Conservation (phyloP, 75 land plant species). For the Pinus tabuliformis region DNA sequence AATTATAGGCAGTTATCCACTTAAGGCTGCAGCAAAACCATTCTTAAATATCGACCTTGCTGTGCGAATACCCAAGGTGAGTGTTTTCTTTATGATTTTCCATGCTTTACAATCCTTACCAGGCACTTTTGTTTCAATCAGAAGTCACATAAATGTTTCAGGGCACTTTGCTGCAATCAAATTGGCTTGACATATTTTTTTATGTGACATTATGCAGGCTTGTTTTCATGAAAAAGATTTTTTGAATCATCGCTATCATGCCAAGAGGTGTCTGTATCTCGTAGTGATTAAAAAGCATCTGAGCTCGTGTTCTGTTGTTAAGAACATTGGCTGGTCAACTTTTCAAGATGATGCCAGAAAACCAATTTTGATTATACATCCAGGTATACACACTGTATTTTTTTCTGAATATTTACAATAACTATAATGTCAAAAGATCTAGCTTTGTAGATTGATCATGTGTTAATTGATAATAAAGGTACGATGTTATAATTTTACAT, state of each 20-base stretch:
- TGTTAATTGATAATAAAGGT: neutral
- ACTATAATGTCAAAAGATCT: neutral
- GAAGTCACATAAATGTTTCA: neutral
- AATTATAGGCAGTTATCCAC: conserved; percentile 70
- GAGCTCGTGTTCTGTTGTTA: conserved; percentile 23
- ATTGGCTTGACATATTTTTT: conserved; percentile 1
- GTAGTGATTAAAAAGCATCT: conserved; percentile 53
- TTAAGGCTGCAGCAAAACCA: conserved; percentile 60
- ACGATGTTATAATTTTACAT: neutral
- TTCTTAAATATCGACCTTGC: conserved; percentile 68
- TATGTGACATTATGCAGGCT: conserved; percentile 36
- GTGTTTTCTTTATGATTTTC: neutral
- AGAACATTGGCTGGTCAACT: conserved; percentile 56
- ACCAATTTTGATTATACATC: conserved; percentile 64
- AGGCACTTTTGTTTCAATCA: neutral
- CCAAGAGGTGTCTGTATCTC: conserved; percentile 79
- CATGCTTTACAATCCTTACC: neutral
- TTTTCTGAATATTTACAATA: neutral
- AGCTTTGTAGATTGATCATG: neutral
- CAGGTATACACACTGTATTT: conserved; percentile 36
- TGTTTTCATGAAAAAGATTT: conserved; percentile 89
- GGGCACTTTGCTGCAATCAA: neutral
- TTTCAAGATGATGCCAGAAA: conserved; percentile 85
- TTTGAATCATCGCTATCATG: conserved; percentile 89
- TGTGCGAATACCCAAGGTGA: conserved; percentile 84